Base-by-base conservation (phyloP, 2,329 filamentous ascomycete genomes). In the Septoria petroselini region DNA sequence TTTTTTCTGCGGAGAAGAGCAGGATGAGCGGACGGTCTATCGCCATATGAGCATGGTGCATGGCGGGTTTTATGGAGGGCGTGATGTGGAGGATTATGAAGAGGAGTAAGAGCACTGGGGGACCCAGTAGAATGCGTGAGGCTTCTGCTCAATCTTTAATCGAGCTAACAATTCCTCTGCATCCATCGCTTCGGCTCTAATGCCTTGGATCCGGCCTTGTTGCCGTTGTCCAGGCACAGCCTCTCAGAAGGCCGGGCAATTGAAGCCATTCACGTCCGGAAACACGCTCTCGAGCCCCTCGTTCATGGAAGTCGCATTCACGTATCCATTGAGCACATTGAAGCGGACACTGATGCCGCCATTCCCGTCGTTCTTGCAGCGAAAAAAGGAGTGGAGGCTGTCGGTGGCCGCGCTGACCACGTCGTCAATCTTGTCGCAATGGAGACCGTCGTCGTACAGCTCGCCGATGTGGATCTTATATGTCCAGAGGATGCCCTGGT, bases 31-130 rank as follows among this genome's bases (percentile, higher is more conserved):
- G 9, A 33, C 18, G 1, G 49, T 55, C 30, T 55, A 55, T 38
- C 27, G 4, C n/a, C 53, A 55, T 41, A 52, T 55, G 53, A 31
- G 25, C 7, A 29, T 21, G 4, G 49, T 12, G 45, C 53, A 55
- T 50, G 49, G 53, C 14, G 49, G 53, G 12, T 55, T 49, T 42
- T 52, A 49, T 49, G 52, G 37, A n/a, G 52, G 42, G 12, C 2
- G 30, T 11, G 18, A 42, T 17, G 44, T 30, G 4, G 48, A 52
- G 11, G 43, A 44, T 40, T 41, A 52, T 42, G 52, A 48, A 4
- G 42, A 48, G 14, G 43, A 39, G 23, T 27, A 5, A 27, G 23
- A 27, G n/a, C n/a, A n/a, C n/a, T n/a, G n/a, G n/a, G n/a, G n/a
- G n/a, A n/a, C n/a, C n/a, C n/a, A n/a, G n/a, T n/a, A n/a, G n/a